phyloP scores from a whole-genome alignment of 768 basidiomycete species.

The Tephrocybe sp. region DNA sequence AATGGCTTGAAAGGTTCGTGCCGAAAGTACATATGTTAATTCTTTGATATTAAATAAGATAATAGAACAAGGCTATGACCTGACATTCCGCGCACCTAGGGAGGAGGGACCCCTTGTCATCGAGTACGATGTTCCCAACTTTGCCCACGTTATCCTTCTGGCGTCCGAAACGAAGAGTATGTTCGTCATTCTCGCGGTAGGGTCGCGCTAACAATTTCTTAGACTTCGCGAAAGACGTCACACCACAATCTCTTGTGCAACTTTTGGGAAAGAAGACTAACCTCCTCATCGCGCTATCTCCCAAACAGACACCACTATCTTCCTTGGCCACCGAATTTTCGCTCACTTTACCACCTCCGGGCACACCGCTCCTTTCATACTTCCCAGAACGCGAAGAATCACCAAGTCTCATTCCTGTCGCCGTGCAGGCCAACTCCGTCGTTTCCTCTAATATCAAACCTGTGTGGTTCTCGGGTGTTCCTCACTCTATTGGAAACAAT shows the following conservation, averaged over 20 bases:
- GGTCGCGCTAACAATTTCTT: slow-evolving; percentile 7
- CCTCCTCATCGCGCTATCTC: slow-evolving; percentile 77
- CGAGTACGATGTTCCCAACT: slow-evolving; percentile 69
- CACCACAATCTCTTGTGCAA: slow-evolving; percentile 74
- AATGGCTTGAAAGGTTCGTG: slow-evolving; percentile 65
- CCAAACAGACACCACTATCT: slow-evolving; percentile 69
- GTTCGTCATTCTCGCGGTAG: slow-evolving; percentile 17
- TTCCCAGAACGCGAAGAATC: slow-evolving; percentile 73
- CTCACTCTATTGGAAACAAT: slow-evolving; percentile 63
- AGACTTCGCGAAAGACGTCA: slow-evolving; percentile 75
- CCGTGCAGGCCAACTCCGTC: slow-evolving; percentile 43
- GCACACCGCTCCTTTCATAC: slow-evolving; percentile 81
- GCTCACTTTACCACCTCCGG: slow-evolving; percentile 81
- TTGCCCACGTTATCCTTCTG: slow-evolving; percentile 85
- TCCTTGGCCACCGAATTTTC: slow-evolving; percentile 90
- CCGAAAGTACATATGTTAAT: background rate
- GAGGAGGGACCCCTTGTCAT: slow-evolving; percentile 64
- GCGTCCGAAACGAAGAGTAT: slow-evolving; percentile 84
- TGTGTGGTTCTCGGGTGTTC: slow-evolving; percentile 75
- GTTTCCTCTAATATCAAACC: slow-evolving; percentile 49
- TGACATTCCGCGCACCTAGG: slow-evolving; percentile 85
- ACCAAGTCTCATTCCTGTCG: slow-evolving; percentile 62
- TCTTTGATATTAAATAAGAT: background rate
- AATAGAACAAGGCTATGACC: slow-evolving; percentile 76
- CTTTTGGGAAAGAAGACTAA: slow-evolving; percentile 74